Evolutionary conservation across 768 basidiomycete genomes (phyloP).

Genomic region (Steccherinum ochraceum): DNA sequence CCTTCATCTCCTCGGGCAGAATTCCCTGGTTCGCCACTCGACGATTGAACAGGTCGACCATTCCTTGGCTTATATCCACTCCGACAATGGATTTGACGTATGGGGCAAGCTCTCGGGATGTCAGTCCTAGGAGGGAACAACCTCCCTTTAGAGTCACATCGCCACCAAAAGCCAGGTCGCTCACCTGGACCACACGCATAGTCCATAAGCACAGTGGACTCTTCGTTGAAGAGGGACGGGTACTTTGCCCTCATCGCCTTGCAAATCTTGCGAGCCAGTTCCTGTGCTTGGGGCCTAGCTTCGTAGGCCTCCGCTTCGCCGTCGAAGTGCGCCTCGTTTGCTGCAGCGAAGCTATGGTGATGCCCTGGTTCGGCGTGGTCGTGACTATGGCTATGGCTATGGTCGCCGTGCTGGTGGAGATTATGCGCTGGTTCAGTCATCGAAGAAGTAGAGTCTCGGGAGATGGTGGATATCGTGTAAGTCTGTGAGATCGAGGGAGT

Average conservation of each 20-base stretch:
- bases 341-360: constrained; percentile 20
- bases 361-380: background rate
- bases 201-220: constrained; percentile 56
- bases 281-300: constrained; percentile 13
- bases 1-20: constrained; percentile 57
- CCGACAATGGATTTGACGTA: constrained; percentile 61
- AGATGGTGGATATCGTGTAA: too few relatives aligned
- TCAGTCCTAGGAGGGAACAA: constrained; percentile 40
- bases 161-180: too few relatives aligned
- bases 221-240: constrained; percentile 39
- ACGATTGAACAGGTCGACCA: constrained; percentile 63
- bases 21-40: constrained; percentile 57
- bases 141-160: too few relatives aligned
- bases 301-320: constrained; percentile 23
- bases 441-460: too few relatives aligned
- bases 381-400: too few relatives aligned
- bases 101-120: constrained; percentile 56
- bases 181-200: constrained; percentile 71
- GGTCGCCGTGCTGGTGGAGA: too few relatives aligned
- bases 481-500: too few relatives aligned
- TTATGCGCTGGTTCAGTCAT: too few relatives aligned
- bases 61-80: constrained; percentile 67
- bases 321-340: constrained; percentile 35
- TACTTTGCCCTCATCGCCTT: constrained; percentile 23
- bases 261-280: constrained; percentile 19